These are phyloP conservation scores for Annona squamosa DNA, from an alignment of 164 flowering plant genomes.

Conservation along the genomic window DNA sequence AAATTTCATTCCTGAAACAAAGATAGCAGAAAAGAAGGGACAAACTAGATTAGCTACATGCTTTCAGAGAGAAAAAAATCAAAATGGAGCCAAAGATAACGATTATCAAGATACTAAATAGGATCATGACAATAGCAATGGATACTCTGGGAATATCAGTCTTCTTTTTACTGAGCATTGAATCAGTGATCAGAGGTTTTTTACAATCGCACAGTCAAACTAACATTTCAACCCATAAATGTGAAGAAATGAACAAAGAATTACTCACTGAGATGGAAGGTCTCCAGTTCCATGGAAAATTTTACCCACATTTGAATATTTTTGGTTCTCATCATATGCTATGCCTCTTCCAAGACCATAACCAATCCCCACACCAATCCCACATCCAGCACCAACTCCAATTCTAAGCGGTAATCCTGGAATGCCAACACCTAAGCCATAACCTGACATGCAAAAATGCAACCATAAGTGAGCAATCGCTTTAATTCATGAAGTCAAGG, in stretches of 20 bases:
- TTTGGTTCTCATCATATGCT: slow-evolving; percentile 56
- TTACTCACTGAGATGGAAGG: slow-evolving; percentile 59
- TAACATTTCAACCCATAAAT: not conserved
- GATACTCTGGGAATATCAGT: not conserved
- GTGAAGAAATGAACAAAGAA: not conserved
- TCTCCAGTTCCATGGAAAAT: slow-evolving; percentile 24
- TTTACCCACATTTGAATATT: slow-evolving; percentile 62
- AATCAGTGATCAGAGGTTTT: no score
- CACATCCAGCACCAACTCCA: slow-evolving; percentile 94
- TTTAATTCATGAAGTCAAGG: not conserved
- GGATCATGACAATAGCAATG: not conserved
- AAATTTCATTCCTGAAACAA: slow-evolving; percentile 53
- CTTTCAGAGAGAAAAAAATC: not conserved
- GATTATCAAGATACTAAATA: no score
- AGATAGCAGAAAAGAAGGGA: slow-evolving; percentile 22
- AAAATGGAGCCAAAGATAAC: not conserved
- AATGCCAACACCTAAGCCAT: slow-evolving; percentile 79
- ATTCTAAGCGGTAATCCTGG: slow-evolving; percentile 78
- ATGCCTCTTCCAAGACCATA: slow-evolving; percentile 82
- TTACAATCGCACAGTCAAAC: not conserved
- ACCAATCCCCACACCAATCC: slow-evolving; percentile 86
- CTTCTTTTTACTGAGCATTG: no score
- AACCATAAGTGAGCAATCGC: not conserved
- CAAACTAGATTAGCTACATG: not conserved
- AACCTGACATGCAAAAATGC: slow-evolving; percentile 32